Evolutionary conservation across 345 rosid genomes (phyloP).

Genomic region (Ricinus communis): DNA sequence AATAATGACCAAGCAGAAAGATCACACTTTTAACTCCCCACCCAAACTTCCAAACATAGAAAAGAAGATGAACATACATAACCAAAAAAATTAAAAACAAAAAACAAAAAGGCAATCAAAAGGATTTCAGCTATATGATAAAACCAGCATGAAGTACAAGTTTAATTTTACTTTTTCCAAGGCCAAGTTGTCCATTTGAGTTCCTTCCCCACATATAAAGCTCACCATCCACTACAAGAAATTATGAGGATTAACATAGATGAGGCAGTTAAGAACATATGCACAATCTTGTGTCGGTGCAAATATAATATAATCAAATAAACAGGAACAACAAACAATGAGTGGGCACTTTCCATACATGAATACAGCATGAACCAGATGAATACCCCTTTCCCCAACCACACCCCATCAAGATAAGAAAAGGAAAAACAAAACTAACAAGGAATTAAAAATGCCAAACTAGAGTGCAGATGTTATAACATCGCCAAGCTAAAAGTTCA

Average conservation of each 20-base stretch:
- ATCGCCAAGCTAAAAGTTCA: background rate
- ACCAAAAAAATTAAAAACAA: background rate
- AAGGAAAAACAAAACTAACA: background rate
- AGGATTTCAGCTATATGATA: background rate
- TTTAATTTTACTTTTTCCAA: slow-evolving; percentile 71
- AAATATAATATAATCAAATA: slow-evolving; percentile 1
- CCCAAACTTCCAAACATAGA: background rate
- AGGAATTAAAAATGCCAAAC: background rate
- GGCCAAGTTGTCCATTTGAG: slow-evolving; percentile 92
- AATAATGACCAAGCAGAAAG: background rate
- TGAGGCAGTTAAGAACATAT: slow-evolving; percentile 10
- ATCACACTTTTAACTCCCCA: background rate
- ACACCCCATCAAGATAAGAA: background rate
- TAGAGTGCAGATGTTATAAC: background rate
- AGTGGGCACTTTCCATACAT: background rate
- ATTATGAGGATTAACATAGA: slow-evolving; percentile 5
- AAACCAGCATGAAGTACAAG: background rate
- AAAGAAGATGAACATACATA: background rate
- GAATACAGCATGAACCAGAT: background rate
- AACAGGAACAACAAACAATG: background rate
- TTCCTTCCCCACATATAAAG: slow-evolving; percentile 94
- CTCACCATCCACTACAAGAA: slow-evolving; percentile 70
- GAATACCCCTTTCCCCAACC: background rate
- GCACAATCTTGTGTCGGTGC: background rate
- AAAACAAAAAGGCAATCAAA: background rate